Percentiles rank a stretch among this genome's conserved stretches.
These are phyloP conservation scores for Penicillium sp. DNA, from an alignment of 2,329 filamentous ascomycete genomes.

Conservation along the genomic window DNA sequence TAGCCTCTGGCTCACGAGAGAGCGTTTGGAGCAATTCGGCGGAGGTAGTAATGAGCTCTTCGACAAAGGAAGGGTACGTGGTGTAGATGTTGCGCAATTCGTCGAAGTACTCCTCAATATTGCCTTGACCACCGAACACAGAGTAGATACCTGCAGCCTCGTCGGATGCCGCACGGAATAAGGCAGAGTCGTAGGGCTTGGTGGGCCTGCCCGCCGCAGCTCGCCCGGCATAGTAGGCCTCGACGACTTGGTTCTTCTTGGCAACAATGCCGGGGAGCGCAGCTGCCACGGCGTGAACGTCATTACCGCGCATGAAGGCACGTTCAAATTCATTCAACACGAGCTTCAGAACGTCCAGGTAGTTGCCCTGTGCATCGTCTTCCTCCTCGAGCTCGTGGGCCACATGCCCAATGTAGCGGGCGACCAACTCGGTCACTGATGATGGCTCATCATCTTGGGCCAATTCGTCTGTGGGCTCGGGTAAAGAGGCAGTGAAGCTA, in stretches of 20 bases:
- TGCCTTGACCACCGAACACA: conserved; percentile 95
- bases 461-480: conserved; percentile 90
- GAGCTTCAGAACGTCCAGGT: conserved; percentile 88
- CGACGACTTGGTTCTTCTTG: conserved; percentile 88
- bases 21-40: conserved; percentile 85
- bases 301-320: conserved; percentile 89
- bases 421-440: conserved; percentile 86
- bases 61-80: conserved; percentile 87
- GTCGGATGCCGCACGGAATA: conserved; percentile 83
- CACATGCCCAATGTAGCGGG: conserved; percentile 87
- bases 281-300: conserved; percentile 87
- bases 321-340: conserved; percentile 95
- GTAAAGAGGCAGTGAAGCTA: conserved; percentile 78
- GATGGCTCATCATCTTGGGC: conserved; percentile 99
- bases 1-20: conserved; percentile 76
- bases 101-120: conserved; percentile 99
- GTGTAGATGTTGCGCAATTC: conserved; percentile 88
- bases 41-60: conserved; percentile 75
- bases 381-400: conserved; percentile 88
- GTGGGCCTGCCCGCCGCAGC: conserved; percentile 80
- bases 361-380: conserved; percentile 82
- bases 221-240: conserved; percentile 88
- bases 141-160: conserved; percentile 82
- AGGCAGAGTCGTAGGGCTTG: conserved; percentile 87
- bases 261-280: conserved; percentile 82